Conservation (phyloP, 2,329 filamentous ascomycete species). For the Alternaria dauci region DNA sequence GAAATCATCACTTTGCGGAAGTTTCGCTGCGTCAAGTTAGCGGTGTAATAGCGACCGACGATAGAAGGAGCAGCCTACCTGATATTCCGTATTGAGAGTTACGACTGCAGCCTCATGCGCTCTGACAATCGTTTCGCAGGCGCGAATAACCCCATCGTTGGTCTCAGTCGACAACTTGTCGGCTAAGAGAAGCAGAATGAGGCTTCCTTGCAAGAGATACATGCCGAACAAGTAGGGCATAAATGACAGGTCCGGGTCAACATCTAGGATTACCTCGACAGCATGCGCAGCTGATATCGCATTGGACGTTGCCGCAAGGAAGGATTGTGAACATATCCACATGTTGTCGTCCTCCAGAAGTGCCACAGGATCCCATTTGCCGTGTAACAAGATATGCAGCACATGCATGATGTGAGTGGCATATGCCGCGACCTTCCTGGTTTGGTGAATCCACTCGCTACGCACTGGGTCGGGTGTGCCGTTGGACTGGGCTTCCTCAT, state of each 20-base stretch:
- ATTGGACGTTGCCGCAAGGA: conserved; percentile 85
- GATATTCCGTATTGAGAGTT: conserved; percentile 93
- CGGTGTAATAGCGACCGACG: not conserved
- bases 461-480: conserved; percentile 49
- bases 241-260: conserved; percentile 89
- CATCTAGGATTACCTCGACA: conserved; percentile 84
- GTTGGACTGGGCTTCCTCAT: conserved; percentile 48
- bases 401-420: conserved; percentile 95
- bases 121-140: conserved; percentile 90
- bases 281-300: conserved; percentile 90
- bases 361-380: conserved; percentile 93
- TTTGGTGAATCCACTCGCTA: conserved; percentile 83
- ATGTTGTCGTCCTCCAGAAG: conserved; percentile 89
- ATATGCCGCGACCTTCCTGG: conserved; percentile 85
- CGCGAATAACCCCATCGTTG: conserved; percentile 81
- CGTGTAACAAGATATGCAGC: conserved; percentile 84
- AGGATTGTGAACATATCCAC: conserved; percentile 90
- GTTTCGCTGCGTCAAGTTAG: conserved; percentile 55
- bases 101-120: conserved; percentile 96
- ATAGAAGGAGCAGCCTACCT: conserved; percentile 61
- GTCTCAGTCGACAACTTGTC: conserved; percentile 88
- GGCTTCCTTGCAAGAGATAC: conserved; percentile 88
- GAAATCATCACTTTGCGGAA: conserved; percentile 63
- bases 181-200: conserved; percentile 84
- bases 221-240: conserved; percentile 98